Evolutionary conservation across 441 rosid species (phyloP).

Genomic region (Adansonia gregorii): DNA sequence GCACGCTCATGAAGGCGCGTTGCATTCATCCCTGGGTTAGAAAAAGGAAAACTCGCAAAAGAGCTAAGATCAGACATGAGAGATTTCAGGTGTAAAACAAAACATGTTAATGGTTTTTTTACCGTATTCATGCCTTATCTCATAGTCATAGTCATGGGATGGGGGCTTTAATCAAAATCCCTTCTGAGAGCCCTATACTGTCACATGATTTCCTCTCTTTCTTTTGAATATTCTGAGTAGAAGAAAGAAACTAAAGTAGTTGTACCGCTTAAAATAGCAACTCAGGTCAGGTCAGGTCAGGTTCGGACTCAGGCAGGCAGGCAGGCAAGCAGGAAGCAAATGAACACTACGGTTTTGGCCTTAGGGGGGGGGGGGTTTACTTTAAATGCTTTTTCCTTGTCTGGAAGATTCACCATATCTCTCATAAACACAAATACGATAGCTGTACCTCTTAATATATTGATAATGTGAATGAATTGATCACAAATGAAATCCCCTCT

Average conservation of each 20-base stretch:
- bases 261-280: not conserved
- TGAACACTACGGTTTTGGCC: slow-evolving; percentile 13
- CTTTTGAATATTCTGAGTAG: not conserved
- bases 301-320: too few species aligned
- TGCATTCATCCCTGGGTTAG: too few species aligned
- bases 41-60: too few species aligned
- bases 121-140: too few species aligned
- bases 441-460: slow-evolving; percentile 30
- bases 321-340: slow-evolving; percentile 21
- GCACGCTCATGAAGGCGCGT: too few species aligned
- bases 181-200: too few species aligned
- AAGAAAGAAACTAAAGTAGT: not conserved
- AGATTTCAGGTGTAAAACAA: too few species aligned
- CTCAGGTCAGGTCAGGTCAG: not conserved
- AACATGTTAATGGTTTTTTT: too few species aligned
- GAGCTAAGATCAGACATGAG: too few species aligned
- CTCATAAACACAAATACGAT: slow-evolving; percentile 30
- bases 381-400: slow-evolving; percentile 35
- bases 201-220: not conserved
- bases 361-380: slow-evolving; percentile 11
- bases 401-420: slow-evolving; percentile 30
- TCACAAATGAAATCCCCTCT: not conserved
- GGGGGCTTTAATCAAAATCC: not conserved
- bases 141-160: too few species aligned
- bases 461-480: not conserved